Base-by-base conservation (phyloP, 2,329 filamentous ascomycete genomes). In the Penicillium sp. region DNA sequence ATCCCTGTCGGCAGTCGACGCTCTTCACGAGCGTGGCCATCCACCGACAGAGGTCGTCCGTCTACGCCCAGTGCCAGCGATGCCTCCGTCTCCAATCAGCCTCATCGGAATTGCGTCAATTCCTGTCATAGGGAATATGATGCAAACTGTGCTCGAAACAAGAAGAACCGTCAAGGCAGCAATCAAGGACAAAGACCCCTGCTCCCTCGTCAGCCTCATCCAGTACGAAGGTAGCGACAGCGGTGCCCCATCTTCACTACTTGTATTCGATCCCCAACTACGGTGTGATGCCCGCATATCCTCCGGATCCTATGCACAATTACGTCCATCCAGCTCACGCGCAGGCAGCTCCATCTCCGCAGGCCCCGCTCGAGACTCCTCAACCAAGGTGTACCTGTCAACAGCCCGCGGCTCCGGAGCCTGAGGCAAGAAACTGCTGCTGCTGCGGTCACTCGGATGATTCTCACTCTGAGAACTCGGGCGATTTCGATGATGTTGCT, bases 41-140 rank as follows among this genome's bases (percentile, higher is more conserved):
- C 35, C 14, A 20, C 40, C 13, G 28, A 47, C n/a, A 39, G 39
- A 14, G 26, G 16, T 31, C 41, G 37, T 18, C 29, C 40, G 34
- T 26, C 37, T 27, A 42, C 46, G 2, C 40, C 46, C 8, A 42
- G n/a, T 32, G 41, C 20, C 29, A 50, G 38, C 23, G 44, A 48
- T 18, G 11, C 24, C 7, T 44, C 42, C 4, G 46, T 45, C 27
- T 29, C 39, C 24, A 40, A 38, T 13, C 14, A 24, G 3, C 2
- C 28, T 13, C 39, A n/a, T 26, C 43, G 20, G 24, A 28, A 16
- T 5, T 40, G 35, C 16, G 9, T 8, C 16, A 24, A 13, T 22
- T n/a, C 10, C 2, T 24, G 11, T 11, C 35, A 22, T 8, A 24
- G 7, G 20, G 18, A 5, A 37, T n/a, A 34, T 22, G 18, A 8